These are phyloP conservation scores for Sphenostylis stenocarpa DNA, from an alignment of 306 rosid genomes.

Conservation along the genomic window DNA sequence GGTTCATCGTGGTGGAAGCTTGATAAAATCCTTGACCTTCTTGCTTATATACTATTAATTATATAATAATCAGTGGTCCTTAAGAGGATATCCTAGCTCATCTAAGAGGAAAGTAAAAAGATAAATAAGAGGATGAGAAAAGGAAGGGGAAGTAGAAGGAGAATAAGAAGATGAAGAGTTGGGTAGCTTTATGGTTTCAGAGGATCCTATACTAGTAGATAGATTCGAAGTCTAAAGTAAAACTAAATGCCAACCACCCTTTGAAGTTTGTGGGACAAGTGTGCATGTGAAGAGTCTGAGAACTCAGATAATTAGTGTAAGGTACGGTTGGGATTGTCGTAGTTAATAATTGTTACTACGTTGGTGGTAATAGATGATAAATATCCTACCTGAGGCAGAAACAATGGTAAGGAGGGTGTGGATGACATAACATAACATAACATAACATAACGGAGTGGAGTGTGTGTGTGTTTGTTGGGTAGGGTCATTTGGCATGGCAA, in stretches of 20 bases:
- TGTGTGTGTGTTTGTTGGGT: constrained; percentile 4
- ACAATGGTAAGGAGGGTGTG: constrained; percentile 10
- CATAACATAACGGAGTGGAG: background rate
- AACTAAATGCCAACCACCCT: constrained; percentile 40
- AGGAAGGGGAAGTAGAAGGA: background rate
- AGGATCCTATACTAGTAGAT: constrained; percentile 1
- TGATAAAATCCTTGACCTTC: constrained; percentile 22
- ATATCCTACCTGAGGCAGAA: constrained; percentile 29
- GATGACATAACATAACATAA: constrained; percentile 6
- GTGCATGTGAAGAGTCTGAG: constrained; percentile 41
- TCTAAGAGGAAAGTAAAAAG: constrained; percentile 1
- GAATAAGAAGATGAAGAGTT: background rate
- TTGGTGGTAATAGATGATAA: background rate
- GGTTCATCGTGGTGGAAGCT: background rate
- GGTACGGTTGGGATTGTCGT: constrained; percentile 31
- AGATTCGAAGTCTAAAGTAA: constrained; percentile 29
- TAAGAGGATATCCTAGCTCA: background rate
- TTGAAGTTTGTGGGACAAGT: constrained; percentile 37
- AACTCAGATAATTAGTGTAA: background rate
- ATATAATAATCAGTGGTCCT: constrained; percentile 7
- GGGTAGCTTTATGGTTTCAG: background rate
- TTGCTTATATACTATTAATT: constrained; percentile 22
- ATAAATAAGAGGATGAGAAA: background rate
- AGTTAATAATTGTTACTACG: constrained; percentile 11
- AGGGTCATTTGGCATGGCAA: constrained; percentile 18